Evolutionary conservation across 2,329 filamentous ascomycete genomes (phyloP).

Genomic region (Volutella citrinella): DNA sequence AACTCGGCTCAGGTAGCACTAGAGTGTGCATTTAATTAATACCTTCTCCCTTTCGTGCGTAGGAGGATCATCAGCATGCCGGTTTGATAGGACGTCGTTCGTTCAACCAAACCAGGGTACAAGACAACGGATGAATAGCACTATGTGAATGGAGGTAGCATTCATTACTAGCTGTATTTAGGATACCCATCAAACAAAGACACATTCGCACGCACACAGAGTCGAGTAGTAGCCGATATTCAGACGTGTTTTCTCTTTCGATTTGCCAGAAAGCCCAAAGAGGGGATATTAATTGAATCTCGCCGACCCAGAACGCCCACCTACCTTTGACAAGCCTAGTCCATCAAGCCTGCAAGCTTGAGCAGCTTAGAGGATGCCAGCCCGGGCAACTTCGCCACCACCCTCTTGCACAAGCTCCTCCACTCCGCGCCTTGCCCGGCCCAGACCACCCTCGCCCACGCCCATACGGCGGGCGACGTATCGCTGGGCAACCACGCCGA

Average conservation of each 20-base stretch:
- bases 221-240: constrained; percentile 14
- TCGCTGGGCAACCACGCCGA: constrained; percentile 86
- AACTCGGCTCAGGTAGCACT: too few relatives aligned
- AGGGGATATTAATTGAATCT: constrained; percentile 15
- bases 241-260: constrained; percentile 12
- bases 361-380: constrained; percentile 54
- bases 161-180: too few relatives aligned
- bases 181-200: too few relatives aligned
- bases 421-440: constrained; percentile 58
- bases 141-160: too few relatives aligned
- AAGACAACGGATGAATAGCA: too few relatives aligned
- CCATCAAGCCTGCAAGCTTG: too few relatives aligned
- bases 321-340: constrained; percentile 15
- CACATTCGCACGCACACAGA: too few relatives aligned
- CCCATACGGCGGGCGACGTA: constrained; percentile 97
- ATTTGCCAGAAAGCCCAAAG: constrained; percentile 11
- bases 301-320: constrained; percentile 22
- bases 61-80: too few relatives aligned
- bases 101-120: too few relatives aligned
- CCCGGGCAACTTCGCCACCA: constrained; percentile 57
- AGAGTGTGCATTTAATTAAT: too few relatives aligned
- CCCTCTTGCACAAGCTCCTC: constrained; percentile 55
- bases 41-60: too few relatives aligned
- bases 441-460: constrained; percentile 74
- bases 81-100: too few relatives aligned